Percentiles rank a stretch among this genome's conserved stretches.
Conservation (phyloP, 805 yeast species). For the Maudiozyma bulderi region DNA sequence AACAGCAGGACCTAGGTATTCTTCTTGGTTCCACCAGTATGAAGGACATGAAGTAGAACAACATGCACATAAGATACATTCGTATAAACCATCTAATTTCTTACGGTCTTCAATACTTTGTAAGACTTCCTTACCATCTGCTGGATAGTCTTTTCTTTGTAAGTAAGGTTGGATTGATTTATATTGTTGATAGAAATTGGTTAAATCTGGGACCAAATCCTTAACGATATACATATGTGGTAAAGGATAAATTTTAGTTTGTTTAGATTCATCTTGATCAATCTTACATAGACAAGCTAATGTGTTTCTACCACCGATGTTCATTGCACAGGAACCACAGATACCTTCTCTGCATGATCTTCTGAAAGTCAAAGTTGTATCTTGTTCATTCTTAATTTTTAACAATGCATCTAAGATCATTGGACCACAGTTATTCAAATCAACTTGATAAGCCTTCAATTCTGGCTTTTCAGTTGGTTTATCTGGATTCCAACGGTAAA, state of each 20-base stretch:
- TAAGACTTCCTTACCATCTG: conserved; percentile 85
- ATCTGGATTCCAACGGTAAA: conserved; percentile 98
- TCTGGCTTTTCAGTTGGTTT: conserved; percentile 86
- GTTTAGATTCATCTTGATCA: conserved; percentile 66
- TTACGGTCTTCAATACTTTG: conserved; percentile 89
- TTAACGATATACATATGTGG: conserved; percentile 98
- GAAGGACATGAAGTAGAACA: conserved; percentile 94
- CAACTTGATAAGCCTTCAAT: conserved; percentile 74
- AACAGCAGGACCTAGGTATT: conserved; percentile 97
- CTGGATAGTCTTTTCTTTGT: conserved; percentile 69
- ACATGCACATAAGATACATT: conserved; percentile 57
- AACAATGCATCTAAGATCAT: conserved; percentile 93
- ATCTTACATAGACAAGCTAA: conserved; percentile 93
- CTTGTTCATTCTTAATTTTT: conserved; percentile 94
- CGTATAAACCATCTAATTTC: conserved; percentile 81
- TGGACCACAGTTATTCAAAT: conserved; percentile 90
- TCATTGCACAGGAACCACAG: conserved; percentile 99
- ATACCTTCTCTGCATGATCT: conserved; percentile 99
- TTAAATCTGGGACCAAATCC: conserved; percentile 95
- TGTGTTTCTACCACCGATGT: conserved; percentile 95
- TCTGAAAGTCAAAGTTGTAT: conserved; percentile 89
- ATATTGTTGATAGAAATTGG: conserved; percentile 96
- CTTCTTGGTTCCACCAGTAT: conserved; percentile 99
- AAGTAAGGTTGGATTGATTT: conserved; percentile 95
- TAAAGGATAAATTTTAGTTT: conserved; percentile 83